Evolutionary conservation across 2,329 filamentous ascomycete genomes (phyloP).

Genomic region (Xylaria sp.): DNA sequence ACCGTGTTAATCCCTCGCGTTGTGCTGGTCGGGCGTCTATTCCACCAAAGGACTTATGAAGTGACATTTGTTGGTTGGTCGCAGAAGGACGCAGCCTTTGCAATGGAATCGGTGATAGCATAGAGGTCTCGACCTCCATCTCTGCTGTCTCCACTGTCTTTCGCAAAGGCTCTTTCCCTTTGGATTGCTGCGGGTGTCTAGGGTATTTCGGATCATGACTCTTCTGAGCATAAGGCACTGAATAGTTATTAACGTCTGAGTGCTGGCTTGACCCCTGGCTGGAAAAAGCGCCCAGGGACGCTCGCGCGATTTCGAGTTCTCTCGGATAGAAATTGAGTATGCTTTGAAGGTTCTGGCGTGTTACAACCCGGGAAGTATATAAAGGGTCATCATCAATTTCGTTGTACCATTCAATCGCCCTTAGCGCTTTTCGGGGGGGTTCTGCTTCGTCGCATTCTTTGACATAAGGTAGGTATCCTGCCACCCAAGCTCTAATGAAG

Average conservation of each 20-base stretch:
- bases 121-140: neutral
- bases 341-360: constrained; percentile 45
- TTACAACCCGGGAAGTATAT: constrained; percentile 47
- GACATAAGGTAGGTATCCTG: constrained; percentile 50
- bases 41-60: constrained; percentile 12
- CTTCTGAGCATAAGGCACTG: constrained; percentile 10
- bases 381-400: constrained; percentile 47
- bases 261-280: constrained; percentile 19
- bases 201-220: neutral
- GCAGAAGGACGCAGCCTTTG: constrained; percentile 2
- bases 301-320: constrained; percentile 38
- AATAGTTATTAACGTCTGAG: neutral
- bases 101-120: constrained; percentile 5
- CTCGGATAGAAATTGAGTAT: constrained; percentile 47
- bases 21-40: constrained; percentile 21
- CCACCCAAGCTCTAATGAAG: constrained; percentile 51
- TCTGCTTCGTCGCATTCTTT: constrained; percentile 43
- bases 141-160: neutral
- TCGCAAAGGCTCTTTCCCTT: constrained; percentile 8
- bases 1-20: constrained; percentile 18
- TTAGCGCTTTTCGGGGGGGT: constrained; percentile 41
- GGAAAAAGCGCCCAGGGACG: constrained; percentile 25
- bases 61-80: constrained; percentile 3
- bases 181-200: neutral
- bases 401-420: constrained; percentile 52